These are phyloP conservation scores for Mycena floridula DNA, from an alignment of 768 basidiomycete species.

Conservation along the genomic window DNA sequence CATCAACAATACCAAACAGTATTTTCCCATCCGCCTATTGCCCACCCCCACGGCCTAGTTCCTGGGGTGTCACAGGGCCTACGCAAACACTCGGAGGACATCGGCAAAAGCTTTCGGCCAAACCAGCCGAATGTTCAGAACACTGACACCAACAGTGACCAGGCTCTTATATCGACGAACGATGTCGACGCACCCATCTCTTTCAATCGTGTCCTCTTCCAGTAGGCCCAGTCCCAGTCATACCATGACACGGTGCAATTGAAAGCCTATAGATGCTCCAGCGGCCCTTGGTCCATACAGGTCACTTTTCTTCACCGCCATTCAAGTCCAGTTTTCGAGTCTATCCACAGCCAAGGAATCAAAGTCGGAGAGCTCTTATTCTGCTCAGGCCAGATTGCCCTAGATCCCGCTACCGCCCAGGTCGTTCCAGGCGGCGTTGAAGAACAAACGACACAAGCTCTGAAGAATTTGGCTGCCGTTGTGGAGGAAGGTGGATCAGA, in stretches of 20 bases:
- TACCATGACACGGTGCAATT: neutral
- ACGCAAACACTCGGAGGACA: too few species aligned
- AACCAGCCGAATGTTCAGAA: too few species aligned
- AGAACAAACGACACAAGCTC: constrained; percentile 74
- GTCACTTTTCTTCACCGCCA: too few species aligned
- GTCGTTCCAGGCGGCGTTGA: constrained; percentile 73
- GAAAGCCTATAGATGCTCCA: constrained; percentile 50
- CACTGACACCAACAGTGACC: too few species aligned
- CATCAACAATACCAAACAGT: too few species aligned
- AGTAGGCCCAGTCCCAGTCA: constrained; percentile 22
- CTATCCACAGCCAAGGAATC: too few species aligned
- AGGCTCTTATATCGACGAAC: too few species aligned
- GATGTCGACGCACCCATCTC: constrained; percentile 30
- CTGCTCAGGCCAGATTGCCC: constrained; percentile 82
- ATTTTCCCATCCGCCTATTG: too few species aligned
- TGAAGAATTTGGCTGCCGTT: constrained; percentile 82
- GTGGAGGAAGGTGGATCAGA: constrained; percentile 79
- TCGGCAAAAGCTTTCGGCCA: too few species aligned
- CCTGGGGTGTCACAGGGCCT: too few species aligned
- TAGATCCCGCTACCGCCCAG: constrained; percentile 66
- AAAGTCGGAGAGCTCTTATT: constrained; percentile 82
- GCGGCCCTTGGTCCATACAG: constrained; percentile 84
- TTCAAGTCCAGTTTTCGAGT: too few species aligned
- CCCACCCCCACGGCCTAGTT: too few species aligned
- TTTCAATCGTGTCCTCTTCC: constrained; percentile 33